A percentile compares a stretch with the other conserved stretches of the same genome.
Evolutionary conservation across 2,329 filamentous ascomycete genomes (phyloP).

Genomic region (Cercospora zeina): DNA sequence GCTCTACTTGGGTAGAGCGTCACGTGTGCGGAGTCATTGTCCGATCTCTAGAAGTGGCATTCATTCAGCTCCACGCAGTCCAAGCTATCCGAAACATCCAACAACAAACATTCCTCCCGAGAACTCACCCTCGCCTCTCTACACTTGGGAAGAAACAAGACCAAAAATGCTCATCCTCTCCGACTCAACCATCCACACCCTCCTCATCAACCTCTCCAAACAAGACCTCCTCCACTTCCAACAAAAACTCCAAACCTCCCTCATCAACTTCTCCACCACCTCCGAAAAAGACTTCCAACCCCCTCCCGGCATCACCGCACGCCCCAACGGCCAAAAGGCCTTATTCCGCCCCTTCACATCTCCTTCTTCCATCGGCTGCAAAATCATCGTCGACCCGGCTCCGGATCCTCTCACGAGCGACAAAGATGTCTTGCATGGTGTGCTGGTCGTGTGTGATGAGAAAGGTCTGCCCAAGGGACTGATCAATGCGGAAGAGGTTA

Average conservation of each 20-base stretch:
- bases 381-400: conserved; percentile 27
- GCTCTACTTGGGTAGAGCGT: not conserved
- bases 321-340: conserved; percentile 22
- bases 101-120: no score
- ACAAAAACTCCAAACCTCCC: conserved; percentile 16
- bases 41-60: not conserved
- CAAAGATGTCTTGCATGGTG: conserved; percentile 19
- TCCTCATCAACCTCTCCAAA: conserved; percentile 18
- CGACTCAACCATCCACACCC: conserved; percentile 19
- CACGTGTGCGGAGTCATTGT: conserved; percentile 3
- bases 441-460: conserved; percentile 18
- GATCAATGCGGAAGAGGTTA: conserved; percentile 70
- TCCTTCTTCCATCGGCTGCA: conserved; percentile 17
- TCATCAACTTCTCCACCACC: conserved; percentile 15
- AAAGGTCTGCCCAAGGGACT: conserved; percentile 16
- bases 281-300: conserved; percentile 19
- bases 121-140: not conserved
- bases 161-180: conserved; percentile 18
- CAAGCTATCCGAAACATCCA: no score
- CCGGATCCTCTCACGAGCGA: not conserved
- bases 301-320: conserved; percentile 14
- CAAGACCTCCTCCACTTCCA: conserved; percentile 16
- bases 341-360: conserved; percentile 25
- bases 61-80: not conserved
- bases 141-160: no score